Evolutionary conservation across 2,329 filamentous ascomycete species (phyloP).

Genomic region (Cytospora paraplurivora): DNA sequence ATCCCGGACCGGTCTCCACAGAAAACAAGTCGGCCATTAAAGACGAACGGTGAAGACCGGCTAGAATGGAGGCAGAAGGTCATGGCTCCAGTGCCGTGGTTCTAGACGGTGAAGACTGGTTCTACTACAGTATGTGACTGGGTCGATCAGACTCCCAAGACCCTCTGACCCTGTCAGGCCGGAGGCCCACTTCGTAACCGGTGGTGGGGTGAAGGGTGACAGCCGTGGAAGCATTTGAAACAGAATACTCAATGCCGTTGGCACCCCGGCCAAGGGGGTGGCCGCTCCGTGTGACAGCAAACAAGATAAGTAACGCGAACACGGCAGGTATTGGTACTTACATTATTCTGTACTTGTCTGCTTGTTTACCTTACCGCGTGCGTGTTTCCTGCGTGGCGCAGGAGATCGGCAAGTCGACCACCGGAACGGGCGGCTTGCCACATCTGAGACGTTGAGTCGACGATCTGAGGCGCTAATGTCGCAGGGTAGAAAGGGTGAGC

Average conservation of each 20-base stretch:
- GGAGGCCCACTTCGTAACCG: slow-evolving; percentile 20
- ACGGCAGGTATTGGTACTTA: background rate
- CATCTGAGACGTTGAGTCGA: background rate
- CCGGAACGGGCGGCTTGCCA: slow-evolving; percentile 16
- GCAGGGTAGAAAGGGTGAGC: background rate
- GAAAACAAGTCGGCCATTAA: slow-evolving; percentile 17
- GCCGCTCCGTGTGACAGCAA: background rate
- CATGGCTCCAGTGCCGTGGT: slow-evolving; percentile 18
- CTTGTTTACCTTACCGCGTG: slow-evolving; percentile 13
- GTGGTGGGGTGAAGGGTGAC: slow-evolving; percentile 24
- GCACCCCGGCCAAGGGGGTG: slow-evolving; percentile 13
- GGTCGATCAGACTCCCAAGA: background rate
- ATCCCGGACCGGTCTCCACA: slow-evolving; percentile 15
- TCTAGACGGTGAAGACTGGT: background rate
- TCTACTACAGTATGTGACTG: background rate
- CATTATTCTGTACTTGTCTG: background rate
- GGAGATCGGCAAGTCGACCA: slow-evolving; percentile 22
- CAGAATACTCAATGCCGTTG: slow-evolving; percentile 11
- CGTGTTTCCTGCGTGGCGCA: slow-evolving; percentile 22
- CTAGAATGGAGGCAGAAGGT: slow-evolving; percentile 21
- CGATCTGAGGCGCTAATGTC: background rate
- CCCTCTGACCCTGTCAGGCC: slow-evolving; percentile 7
- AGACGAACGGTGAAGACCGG: slow-evolving; percentile 4
- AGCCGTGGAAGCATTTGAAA: slow-evolving; percentile 26
- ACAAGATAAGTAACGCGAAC: background rate